A percentile compares a stretch with the other conserved stretches of the same genome.
Conservation (phyloP, 129 eudicot species). For the Centaurea solstitialis region DNA sequence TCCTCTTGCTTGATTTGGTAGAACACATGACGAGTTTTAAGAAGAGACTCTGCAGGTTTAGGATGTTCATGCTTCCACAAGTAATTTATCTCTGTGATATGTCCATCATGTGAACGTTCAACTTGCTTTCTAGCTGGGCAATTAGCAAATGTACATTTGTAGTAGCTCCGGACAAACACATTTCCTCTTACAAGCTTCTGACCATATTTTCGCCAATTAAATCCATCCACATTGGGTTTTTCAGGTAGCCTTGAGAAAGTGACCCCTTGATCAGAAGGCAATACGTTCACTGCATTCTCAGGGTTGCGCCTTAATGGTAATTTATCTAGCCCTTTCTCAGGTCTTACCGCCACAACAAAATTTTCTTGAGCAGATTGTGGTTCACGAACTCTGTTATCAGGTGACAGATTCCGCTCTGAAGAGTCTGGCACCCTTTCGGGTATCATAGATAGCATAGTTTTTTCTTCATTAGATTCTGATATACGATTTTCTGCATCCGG, state of each 20-base stretch:
- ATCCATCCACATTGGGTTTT: constrained; percentile 66
- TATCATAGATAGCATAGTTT: neutral
- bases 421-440: constrained; percentile 10
- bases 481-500: constrained; percentile 10
- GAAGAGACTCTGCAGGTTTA: constrained; percentile 42
- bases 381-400: constrained; percentile 8
- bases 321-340: constrained; percentile 50
- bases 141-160: constrained; percentile 59
- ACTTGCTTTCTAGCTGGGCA: constrained; percentile 77
- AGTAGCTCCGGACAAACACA: constrained; percentile 63
- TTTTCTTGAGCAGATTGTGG: constrained; percentile 34
- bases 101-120: constrained; percentile 72
- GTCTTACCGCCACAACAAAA: constrained; percentile 17
- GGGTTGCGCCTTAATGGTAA: constrained; percentile 56
- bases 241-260: constrained; percentile 43
- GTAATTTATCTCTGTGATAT: constrained; percentile 58
- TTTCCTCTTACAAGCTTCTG: constrained; percentile 73
- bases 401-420: constrained; percentile 15
- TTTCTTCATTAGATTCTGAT: constrained; percentile 22
- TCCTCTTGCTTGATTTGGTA: constrained; percentile 30
- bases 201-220: constrained; percentile 83
- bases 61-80: constrained; percentile 66
- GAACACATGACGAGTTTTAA: constrained; percentile 16
- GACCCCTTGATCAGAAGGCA: constrained; percentile 41
- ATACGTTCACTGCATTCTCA: constrained; percentile 37